A percentile compares a stretch with the other conserved stretches of the same genome.
Evolutionary conservation across 169 alveolate genomes (phyloP).

Genomic region (Plasmodium falciparum): DNA sequence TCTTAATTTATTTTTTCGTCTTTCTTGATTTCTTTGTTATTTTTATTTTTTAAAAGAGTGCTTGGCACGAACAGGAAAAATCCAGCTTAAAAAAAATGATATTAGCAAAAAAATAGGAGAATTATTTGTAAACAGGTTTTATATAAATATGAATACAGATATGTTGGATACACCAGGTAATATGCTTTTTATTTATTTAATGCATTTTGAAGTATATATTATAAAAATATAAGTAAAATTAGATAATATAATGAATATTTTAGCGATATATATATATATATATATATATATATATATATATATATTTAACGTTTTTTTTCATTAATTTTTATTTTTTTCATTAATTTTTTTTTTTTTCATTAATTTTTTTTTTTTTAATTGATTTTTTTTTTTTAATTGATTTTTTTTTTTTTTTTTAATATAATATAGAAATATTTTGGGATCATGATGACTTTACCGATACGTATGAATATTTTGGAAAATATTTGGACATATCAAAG

Average conservation of each 20-base stretch:
- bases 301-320: not conserved
- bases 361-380: no score
- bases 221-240: not conserved
- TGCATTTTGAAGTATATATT: not conserved
- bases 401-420: not conserved
- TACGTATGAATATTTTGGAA: conserved; percentile 84
- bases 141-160: conserved; percentile 88
- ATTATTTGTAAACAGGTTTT: conserved; percentile 87
- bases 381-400: no score
- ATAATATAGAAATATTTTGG: conserved; percentile 87
- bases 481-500: conserved; percentile 88
- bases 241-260: not conserved
- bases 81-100: conserved; percentile 86
- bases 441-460: conserved; percentile 89
- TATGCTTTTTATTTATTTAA: not conserved
- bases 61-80: conserved; percentile 87
- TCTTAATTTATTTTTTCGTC: not conserved
- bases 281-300: not conserved
- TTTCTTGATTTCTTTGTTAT: not conserved
- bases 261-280: not conserved
- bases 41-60: conserved; percentile 79
- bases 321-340: no score
- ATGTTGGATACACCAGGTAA: conserved; percentile 89
- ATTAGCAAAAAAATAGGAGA: conserved; percentile 89
- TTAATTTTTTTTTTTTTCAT: no score